Conservation (phyloP, 2,329 filamentous ascomycete species). For the Hirsutella minnesotensis region DNA sequence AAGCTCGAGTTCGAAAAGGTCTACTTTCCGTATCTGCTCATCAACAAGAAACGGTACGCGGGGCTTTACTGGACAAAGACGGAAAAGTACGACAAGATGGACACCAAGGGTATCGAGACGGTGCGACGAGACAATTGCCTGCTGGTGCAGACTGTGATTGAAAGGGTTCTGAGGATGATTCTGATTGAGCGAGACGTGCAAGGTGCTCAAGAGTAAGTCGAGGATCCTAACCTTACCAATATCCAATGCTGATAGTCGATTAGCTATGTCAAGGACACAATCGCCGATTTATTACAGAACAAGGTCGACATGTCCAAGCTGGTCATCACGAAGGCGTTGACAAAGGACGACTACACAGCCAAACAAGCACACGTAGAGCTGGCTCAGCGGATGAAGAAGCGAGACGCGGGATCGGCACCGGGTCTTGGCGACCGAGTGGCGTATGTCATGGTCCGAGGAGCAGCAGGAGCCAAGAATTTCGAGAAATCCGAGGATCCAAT, state of each 20-base stretch:
- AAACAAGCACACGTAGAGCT: slow-evolving; percentile 97
- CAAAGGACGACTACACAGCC: slow-evolving; percentile 77
- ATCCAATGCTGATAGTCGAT: slow-evolving; percentile 1
- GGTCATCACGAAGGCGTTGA: slow-evolving; percentile 93
- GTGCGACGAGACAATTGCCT: slow-evolving; percentile 94
- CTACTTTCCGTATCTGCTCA: slow-evolving; percentile 92
- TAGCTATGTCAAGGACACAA: slow-evolving; percentile 92
- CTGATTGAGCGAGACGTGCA: slow-evolving; percentile 85
- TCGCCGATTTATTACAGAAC: slow-evolving; percentile 90
- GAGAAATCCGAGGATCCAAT: slow-evolving; percentile 96
- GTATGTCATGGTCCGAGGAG: slow-evolving; percentile 93
- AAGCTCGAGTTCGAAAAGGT: slow-evolving; percentile 99
- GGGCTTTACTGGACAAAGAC: slow-evolving; percentile 96
- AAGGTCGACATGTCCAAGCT: slow-evolving; percentile 98
- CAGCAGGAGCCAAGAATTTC: slow-evolving; percentile 84
- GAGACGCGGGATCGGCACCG: slow-evolving; percentile 87
- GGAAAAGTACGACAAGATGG: slow-evolving; percentile 98
- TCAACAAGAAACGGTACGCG: slow-evolving; percentile 99
- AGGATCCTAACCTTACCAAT: slow-evolving; percentile 22
- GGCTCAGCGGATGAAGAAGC: slow-evolving; percentile 91
- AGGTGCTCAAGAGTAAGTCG: slow-evolving; percentile 79
- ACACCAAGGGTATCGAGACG: slow-evolving; percentile 98
- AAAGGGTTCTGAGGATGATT: slow-evolving; percentile 91
- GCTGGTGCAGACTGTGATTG: slow-evolving; percentile 91
- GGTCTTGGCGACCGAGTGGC: slow-evolving; percentile 90